Percentiles rank a stretch among this genome's conserved stretches.
These are phyloP conservation scores for Penicillium cosmopolitanum DNA, from an alignment of 495 filamentous ascomycete genomes.

Conservation along the genomic window DNA sequence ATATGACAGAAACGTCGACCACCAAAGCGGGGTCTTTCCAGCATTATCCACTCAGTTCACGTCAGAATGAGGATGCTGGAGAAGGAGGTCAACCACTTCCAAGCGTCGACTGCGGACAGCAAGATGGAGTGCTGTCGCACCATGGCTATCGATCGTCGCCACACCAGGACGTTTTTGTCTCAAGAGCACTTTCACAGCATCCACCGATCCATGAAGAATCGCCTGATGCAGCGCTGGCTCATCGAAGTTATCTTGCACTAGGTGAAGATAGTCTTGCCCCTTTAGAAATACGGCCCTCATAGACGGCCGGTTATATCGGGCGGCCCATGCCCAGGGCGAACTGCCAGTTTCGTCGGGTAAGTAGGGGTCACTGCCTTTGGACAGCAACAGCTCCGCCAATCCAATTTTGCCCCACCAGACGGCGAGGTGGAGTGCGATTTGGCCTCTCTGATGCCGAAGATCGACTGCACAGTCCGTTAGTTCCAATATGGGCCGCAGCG, in stretches of 20 bases:
- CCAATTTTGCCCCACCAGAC: too few relatives aligned
- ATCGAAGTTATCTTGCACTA: neutral
- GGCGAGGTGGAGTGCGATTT: too few relatives aligned
- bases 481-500: too few relatives aligned
- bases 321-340: conserved; percentile 13
- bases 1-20: conserved; percentile 6
- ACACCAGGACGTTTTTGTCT: neutral
- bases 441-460: too few relatives aligned
- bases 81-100: too few relatives aligned
- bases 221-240: neutral
- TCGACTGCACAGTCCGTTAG: too few relatives aligned
- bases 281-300: neutral
- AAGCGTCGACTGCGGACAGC: too few relatives aligned
- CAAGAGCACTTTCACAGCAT: neutral
- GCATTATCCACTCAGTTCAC: neutral
- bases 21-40: neutral
- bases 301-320: neutral
- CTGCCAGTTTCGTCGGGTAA: too few relatives aligned
- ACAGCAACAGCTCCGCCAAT: too few relatives aligned
- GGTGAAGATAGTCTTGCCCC: neutral
- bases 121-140: neutral
- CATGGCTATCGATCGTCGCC: neutral
- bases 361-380: too few relatives aligned
- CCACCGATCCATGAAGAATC: neutral
- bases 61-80: neutral